Evolutionary conservation across 2,329 filamentous ascomycete species (phyloP).

Genomic region (Thielaviopsis euricoi): DNA sequence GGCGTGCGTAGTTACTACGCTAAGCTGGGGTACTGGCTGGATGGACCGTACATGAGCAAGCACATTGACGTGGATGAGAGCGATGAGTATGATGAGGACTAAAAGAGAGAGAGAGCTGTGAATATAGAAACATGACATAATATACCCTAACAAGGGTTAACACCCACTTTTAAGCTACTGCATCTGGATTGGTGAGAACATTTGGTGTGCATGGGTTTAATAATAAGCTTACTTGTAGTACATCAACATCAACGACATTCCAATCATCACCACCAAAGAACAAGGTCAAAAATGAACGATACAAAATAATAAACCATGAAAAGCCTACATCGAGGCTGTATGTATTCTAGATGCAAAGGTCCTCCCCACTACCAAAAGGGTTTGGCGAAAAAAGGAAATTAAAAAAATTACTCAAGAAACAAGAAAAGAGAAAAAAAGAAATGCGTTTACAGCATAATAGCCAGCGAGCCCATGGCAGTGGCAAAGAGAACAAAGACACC

Average conservation of each 20-base stretch:
- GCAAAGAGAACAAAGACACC: constrained; percentile 3
- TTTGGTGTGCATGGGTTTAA: neutral
- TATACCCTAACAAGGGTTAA: neutral
- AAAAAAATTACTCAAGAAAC: neutral
- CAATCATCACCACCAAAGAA: no score
- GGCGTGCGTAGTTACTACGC: constrained; percentile 91
- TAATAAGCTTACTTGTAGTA: no score
- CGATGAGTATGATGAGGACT: constrained; percentile 8
- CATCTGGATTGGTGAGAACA: neutral
- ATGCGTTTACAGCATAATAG: constrained; percentile 4
- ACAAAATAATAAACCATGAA: no score
- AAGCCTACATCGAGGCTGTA: neutral
- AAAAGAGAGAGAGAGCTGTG: constrained; percentile 8
- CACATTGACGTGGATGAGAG: neutral
- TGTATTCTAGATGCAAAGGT: neutral
- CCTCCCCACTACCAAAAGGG: neutral
- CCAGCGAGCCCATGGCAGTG: constrained; percentile 3
- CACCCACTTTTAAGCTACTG: neutral
- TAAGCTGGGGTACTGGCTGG: constrained; percentile 82
- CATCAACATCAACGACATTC: no score
- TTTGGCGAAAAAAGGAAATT: neutral
- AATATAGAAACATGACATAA: no score
- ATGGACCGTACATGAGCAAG: constrained; percentile 72
- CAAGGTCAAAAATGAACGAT: no score
- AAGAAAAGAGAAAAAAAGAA: neutral